Conservation (phyloP, 139 green algal genomes). For the Parachlorella kessleri region DNA sequence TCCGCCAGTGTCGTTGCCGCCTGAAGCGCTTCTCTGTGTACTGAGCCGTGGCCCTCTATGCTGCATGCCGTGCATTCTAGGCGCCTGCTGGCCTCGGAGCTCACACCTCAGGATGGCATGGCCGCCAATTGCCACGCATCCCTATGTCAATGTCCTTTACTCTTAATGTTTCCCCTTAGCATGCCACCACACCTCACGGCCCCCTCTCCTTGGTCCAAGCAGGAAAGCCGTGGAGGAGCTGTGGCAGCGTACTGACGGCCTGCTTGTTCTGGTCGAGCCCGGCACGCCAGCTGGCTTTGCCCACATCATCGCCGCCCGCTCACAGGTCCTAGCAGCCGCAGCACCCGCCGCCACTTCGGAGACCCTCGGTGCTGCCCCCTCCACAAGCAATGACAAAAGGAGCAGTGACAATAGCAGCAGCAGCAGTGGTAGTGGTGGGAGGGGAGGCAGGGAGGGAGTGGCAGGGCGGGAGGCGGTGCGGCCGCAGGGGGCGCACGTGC, state of each 20-base stretch:
- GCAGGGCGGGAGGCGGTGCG: background rate
- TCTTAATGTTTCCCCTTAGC: no score
- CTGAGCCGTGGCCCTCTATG: no score
- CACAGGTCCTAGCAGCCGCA: slow-evolving; percentile 29
- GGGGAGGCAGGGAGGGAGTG: background rate
- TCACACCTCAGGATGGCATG: no score
- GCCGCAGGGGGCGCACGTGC: slow-evolving; percentile 58
- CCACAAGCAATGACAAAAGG: background rate
- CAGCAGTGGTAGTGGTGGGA: background rate
- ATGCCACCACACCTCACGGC: background rate
- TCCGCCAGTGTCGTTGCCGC: no score
- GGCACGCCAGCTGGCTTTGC: slow-evolving; percentile 68
- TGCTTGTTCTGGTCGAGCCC: slow-evolving; percentile 81
- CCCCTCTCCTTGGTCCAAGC: background rate
- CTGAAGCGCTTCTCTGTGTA: no score
- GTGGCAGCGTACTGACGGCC: slow-evolving; percentile 46
- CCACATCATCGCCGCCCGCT: slow-evolving; percentile 55
- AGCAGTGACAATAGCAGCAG: background rate
- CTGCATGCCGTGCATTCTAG: no score
- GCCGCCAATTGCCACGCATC: no score
- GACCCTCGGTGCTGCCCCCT: no score
- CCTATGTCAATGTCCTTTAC: no score
- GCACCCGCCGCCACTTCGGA: background rate
- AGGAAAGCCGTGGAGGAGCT: slow-evolving; percentile 31
- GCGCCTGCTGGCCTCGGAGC: no score